A percentile compares a stretch with the other conserved stretches of the same genome.
Evolutionary conservation across 306 rosid genomes (phyloP).

Genomic region (Abrus precatorius): DNA sequence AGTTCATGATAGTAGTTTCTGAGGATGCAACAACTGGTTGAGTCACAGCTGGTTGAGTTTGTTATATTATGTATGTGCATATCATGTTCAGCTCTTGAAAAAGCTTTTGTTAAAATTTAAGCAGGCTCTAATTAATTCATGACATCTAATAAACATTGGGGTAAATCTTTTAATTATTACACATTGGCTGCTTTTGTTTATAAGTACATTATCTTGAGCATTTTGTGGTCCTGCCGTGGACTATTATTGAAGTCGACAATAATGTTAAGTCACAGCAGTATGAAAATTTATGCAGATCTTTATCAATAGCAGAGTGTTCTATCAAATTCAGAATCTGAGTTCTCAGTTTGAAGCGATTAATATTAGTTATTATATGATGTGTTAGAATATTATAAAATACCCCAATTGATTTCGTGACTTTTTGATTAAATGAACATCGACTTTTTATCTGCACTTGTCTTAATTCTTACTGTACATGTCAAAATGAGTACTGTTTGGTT

Average conservation of each 20-base stretch:
- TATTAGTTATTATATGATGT: too few relatives aligned
- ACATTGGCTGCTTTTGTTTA: constrained; percentile 56
- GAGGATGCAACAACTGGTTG: constrained; percentile 79
- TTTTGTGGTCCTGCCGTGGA: constrained; percentile 66
- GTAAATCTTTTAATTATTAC: constrained; percentile 75
- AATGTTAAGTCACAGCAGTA: constrained; percentile 62
- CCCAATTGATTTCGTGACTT: too few relatives aligned
- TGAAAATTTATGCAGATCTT: constrained; percentile 48
- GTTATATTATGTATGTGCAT: constrained; percentile 47
- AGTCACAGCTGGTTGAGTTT: constrained; percentile 45
- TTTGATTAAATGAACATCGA: too few relatives aligned
- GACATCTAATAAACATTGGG: constrained; percentile 82
- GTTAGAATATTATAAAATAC: too few relatives aligned
- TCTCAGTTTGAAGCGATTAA: too few relatives aligned
- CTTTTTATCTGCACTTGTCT: too few relatives aligned
- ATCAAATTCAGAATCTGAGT: background rate
- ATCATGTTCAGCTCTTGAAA: constrained; percentile 62
- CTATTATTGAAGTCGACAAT: constrained; percentile 69
- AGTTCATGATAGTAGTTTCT: constrained; percentile 77
- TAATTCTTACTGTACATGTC: too few relatives aligned
- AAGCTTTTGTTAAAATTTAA: constrained; percentile 80
- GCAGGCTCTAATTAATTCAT: constrained; percentile 70
- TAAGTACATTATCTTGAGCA: constrained; percentile 57
- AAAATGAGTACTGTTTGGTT: too few relatives aligned
- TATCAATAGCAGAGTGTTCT: constrained; percentile 23